Base-by-base conservation (phyloP, 2,329 filamentous ascomycete genomes). In the Canariomyces notabilis region DNA sequence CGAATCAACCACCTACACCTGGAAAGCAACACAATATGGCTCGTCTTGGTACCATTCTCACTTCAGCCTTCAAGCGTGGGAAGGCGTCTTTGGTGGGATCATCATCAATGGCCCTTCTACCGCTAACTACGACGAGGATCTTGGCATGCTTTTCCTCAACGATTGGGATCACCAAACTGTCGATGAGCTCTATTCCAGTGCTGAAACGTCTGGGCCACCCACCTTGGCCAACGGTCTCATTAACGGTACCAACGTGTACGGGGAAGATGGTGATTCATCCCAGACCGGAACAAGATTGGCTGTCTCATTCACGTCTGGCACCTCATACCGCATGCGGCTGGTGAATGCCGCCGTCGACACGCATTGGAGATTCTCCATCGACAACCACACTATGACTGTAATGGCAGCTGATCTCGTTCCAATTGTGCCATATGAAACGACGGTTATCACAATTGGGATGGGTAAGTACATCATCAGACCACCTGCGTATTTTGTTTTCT, bases 351-450 rank as follows among this genome's bases (percentile, higher is more conserved):
- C 64, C 14, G 62, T 70, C 4, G 68, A 71, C 48, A 65, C 64
- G 23, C 66, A 67, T 46, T 69, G 73, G 51, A 61, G 57, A 51
- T 70, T 65, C 61, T 64, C 50, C 31, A 71, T 79, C 46, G 75
- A 78, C 53, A 62, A 64, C 8, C 73, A 77, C 54, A 63, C 61
- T 4, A 55, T 77, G 48, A 70, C 63, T 0, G 69, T 77, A 32
- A 69, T 76, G 35, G 65, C 70, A 4, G 67, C 64, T 47, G 74
- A 77, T 52, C 71, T 74, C 32, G 70, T 76, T 1, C 64, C 70
- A 0, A 60, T 75, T 44, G 55, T 66, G 42, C 75, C 76, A 1
- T 79, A 76, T 54, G 62, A 63, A 1, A 71, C 71, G 0, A 60
- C n/a, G n/a, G n/a, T n/a, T n/a, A n/a, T n/a, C n/a, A n/a, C n/a